These are phyloP conservation scores for Trichoderma cornu-damae DNA, from an alignment of 2,329 filamentous ascomycete species.

Conservation along the genomic window DNA sequence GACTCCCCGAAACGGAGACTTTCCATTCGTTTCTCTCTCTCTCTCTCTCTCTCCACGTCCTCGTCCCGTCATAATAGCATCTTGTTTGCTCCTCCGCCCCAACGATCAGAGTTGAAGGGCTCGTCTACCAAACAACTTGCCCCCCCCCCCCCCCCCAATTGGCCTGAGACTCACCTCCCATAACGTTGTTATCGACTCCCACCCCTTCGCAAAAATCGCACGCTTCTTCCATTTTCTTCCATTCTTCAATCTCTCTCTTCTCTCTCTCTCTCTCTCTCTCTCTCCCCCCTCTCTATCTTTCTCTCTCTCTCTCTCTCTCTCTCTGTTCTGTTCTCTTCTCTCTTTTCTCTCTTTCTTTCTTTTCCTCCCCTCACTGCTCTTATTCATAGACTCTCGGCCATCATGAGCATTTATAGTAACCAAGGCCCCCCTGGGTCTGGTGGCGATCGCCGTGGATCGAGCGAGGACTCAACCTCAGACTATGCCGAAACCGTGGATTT, in stretches of 20 bases:
- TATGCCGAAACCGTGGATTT: conserved; percentile 35
- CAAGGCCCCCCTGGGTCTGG: conserved; percentile 20
- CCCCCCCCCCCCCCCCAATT: too few species aligned
- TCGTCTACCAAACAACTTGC: not conserved
- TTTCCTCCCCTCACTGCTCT: not conserved
- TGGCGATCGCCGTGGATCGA: conserved; percentile 22
- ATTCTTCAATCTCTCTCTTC: not conserved
- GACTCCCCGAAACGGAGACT: conserved; percentile 1
- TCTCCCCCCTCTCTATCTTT: not conserved
- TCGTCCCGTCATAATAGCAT: not conserved
- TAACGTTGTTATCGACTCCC: not conserved
- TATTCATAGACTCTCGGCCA: not conserved
- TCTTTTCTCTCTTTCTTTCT: not conserved
- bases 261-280: not conserved
- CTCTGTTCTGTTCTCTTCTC: not conserved
- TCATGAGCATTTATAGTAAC: not conserved
- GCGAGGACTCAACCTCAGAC: conserved; percentile 36
- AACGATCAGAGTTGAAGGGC: not conserved
- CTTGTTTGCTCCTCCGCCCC: not conserved
- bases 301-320: not conserved
- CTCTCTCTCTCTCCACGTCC: too few species aligned
- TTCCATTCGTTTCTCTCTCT: conserved; percentile 1
- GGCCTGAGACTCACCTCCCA: not conserved
- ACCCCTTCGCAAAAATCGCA: not conserved
- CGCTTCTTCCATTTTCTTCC: too few species aligned